phyloP scores from a whole-genome alignment of 1,284 basidiomycete genomes.

The Binderoboletus segoi region DNA sequence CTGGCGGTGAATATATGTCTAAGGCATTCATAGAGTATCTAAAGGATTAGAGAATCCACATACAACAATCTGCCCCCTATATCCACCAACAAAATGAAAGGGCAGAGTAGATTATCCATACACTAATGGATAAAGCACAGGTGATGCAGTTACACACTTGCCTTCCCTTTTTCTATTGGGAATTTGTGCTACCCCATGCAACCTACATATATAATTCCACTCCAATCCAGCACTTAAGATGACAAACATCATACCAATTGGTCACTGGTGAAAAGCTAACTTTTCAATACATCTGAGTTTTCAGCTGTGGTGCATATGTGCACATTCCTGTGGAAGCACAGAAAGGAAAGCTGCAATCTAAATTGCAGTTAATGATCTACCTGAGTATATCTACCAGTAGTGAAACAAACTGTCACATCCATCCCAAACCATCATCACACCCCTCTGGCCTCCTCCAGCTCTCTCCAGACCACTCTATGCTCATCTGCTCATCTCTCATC shows the following conservation, averaged over 20 bases:
- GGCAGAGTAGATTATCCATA: background rate
- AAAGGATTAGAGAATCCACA: background rate
- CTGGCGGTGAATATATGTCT: background rate
- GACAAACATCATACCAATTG: background rate
- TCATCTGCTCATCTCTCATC: too few relatives aligned
- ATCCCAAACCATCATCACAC: too few relatives aligned
- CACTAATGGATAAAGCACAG: background rate
- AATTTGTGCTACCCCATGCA: background rate
- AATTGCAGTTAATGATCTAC: background rate
- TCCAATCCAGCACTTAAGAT: background rate
- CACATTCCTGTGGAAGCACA: too few relatives aligned
- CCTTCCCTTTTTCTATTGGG: background rate
- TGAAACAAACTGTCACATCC: too few relatives aligned
- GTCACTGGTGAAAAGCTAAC: too few relatives aligned
- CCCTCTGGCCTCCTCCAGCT: too few relatives aligned
- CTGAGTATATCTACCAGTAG: background rate
- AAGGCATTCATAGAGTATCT: background rate
- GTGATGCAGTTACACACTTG: background rate
- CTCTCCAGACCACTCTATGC: too few relatives aligned
- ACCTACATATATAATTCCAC: background rate
- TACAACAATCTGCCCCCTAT: background rate
- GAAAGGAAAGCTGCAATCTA: background rate
- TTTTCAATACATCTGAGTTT: too few relatives aligned
- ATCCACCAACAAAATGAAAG: background rate
- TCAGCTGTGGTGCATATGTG: too few relatives aligned